Percentiles rank a stretch among this genome's conserved stretches.
Evolutionary conservation across 352 stramenopile genomes (phyloP).

Genomic region (Phytophthora litchii): DNA sequence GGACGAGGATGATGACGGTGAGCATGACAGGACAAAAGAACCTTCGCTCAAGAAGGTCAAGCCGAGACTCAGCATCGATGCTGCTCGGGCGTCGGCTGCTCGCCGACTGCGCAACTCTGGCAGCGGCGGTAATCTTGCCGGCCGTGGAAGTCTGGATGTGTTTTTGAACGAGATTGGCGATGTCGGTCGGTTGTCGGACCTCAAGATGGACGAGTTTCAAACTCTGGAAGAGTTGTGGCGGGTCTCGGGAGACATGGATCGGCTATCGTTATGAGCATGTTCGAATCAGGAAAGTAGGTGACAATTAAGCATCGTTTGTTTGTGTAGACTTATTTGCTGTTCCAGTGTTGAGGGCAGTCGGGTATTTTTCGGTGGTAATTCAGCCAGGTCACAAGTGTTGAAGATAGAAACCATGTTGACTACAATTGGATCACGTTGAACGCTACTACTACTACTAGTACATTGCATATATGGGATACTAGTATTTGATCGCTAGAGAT

Average conservation of each 20-base stretch:
- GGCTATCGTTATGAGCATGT: conserved; percentile 69
- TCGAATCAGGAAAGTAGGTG: conserved; percentile 22
- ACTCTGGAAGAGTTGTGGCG: conserved; percentile 83
- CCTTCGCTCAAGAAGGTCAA: conserved; percentile 80
- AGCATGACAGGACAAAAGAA: conserved; percentile 41
- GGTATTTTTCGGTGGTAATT: too few species aligned
- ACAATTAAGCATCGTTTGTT: conserved; percentile 24
- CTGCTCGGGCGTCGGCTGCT: conserved; percentile 70
- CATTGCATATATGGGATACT: too few species aligned
- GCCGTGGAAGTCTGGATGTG: conserved; percentile 68
- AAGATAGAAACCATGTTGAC: too few species aligned
- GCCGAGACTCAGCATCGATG: conserved; percentile 77
- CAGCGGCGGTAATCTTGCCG: conserved; percentile 51
- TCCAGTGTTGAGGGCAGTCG: neutral
- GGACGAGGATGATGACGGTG: conserved; percentile 49
- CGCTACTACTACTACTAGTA: too few species aligned
- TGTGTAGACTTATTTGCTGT: conserved; percentile 26
- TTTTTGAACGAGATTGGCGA: conserved; percentile 86
- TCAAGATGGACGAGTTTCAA: conserved; percentile 89
- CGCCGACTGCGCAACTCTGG: conserved; percentile 70
- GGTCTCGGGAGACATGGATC: conserved; percentile 86
- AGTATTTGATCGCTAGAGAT: too few species aligned
- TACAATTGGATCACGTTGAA: too few species aligned
- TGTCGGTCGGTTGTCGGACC: conserved; percentile 78
- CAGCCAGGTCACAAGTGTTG: too few species aligned